Percentiles rank a stretch among this genome's conserved stretches.
These are phyloP conservation scores for Acanthamoeba quina DNA, from an alignment of 208 protist genomes.

Conservation along the genomic window DNA sequence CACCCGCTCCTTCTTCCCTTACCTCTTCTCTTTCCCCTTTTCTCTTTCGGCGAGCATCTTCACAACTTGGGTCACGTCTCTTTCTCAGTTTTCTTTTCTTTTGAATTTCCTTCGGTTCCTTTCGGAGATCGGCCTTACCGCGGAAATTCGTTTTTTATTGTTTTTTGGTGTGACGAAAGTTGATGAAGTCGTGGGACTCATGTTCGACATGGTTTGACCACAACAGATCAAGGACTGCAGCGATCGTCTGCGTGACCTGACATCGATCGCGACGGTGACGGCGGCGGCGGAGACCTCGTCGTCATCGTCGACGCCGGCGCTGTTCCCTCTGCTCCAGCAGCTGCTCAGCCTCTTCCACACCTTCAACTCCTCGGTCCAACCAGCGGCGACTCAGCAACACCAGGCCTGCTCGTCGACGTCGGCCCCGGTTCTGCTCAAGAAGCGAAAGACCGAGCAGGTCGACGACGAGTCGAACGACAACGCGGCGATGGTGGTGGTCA, in stretches of 20 bases:
- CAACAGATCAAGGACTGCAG: constrained; percentile 24
- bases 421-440: neutral
- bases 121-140: neutral
- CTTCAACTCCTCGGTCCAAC: neutral
- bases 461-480: neutral
- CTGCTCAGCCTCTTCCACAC: constrained; percentile 42
- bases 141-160: neutral
- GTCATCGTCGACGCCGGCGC: neutral
- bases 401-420: neutral
- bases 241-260: constrained; percentile 8
- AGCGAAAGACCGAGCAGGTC: neutral
- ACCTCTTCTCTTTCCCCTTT: neutral
- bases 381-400: too few relatives aligned
- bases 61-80: neutral
- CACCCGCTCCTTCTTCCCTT: neutral
- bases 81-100: constrained; percentile 12
- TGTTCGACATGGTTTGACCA: neutral
- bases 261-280: neutral
- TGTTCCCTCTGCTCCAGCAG: constrained; percentile 38
- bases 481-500: neutral
- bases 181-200: neutral
- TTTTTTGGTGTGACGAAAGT: neutral
- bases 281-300: neutral
- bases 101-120: neutral
- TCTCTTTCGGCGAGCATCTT: neutral